Percentiles rank a stretch among this genome's conserved stretches.
Evolutionary conservation across 345 rosid species (phyloP).

Genomic region (Punica granatum): DNA sequence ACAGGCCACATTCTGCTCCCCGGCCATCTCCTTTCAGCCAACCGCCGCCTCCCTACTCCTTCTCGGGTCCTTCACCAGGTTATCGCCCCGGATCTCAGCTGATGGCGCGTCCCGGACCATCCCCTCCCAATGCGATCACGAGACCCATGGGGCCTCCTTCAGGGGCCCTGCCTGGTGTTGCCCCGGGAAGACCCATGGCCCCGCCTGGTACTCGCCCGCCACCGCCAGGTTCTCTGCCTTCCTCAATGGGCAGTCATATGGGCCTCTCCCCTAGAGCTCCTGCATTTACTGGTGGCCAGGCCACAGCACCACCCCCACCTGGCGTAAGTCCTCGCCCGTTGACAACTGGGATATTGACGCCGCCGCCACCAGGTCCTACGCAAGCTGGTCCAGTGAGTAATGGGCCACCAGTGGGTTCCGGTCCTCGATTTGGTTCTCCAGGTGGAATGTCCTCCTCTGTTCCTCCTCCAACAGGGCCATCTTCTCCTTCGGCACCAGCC

Average conservation of each 20-base stretch:
- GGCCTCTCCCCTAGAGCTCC: conserved; percentile 12
- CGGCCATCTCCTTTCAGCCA: conserved; percentile 61
- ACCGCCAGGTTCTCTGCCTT: conserved; percentile 34
- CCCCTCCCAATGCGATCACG: conserved; percentile 29
- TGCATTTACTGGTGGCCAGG: conserved; percentile 21
- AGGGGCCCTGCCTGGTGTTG: conserved; percentile 37
- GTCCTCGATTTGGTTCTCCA: conserved; percentile 26
- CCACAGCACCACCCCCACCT: conserved; percentile 16
- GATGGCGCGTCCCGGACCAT: conserved; percentile 57
- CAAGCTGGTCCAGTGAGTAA: conserved; percentile 34
- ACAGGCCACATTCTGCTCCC: conserved; percentile 42
- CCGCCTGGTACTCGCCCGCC: conserved; percentile 40
- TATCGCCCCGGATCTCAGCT: conserved; percentile 20
- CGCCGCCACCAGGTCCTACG: not conserved
- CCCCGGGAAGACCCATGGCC: conserved; percentile 50
- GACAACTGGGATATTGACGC: not conserved
- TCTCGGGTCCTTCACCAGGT: conserved; percentile 31
- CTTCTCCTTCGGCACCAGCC: conserved; percentile 27
- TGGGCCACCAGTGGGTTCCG: conserved; percentile 35
- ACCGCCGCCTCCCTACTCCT: conserved; percentile 39
- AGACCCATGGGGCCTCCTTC: conserved; percentile 50
- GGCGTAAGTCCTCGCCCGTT: conserved; percentile 22
- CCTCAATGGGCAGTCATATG: conserved; percentile 25
- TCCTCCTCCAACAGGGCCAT: conserved; percentile 38
- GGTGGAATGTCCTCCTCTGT: conserved; percentile 19